phyloP scores from a whole-genome alignment of 768 basidiomycete species.

The Xerocomellus chrysenteron region DNA sequence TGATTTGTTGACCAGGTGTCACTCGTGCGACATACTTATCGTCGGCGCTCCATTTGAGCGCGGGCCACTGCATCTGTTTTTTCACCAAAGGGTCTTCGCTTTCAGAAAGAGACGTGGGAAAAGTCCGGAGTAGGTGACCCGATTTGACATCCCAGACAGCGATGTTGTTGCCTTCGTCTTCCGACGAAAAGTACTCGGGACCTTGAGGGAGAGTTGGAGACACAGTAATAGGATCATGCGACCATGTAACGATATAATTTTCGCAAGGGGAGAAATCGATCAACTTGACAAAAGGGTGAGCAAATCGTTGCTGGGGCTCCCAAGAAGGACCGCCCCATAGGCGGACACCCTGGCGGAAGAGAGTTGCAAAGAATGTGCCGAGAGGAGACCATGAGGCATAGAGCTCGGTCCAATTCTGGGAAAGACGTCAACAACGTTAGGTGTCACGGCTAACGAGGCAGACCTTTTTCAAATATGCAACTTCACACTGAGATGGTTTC shows the following conservation, averaged over 20 bases:
- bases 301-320: conserved; percentile 86
- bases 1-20: conserved; percentile 90
- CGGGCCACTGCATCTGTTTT: conserved; percentile 92
- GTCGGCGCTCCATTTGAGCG: conserved; percentile 95
- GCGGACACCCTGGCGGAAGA: conserved; percentile 93
- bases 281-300: conserved; percentile 91
- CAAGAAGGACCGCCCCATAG: conserved; percentile 94
- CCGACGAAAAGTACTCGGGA: conserved; percentile 82
- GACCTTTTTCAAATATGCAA: conserved; percentile 74
- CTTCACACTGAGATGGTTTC: conserved; percentile 81
- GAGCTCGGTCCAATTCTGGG: conserved; percentile 91
- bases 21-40: conserved; percentile 92
- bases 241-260: conserved; percentile 96
- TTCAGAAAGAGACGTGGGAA: conserved; percentile 63
- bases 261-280: conserved; percentile 98
- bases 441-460: conserved; percentile 25
- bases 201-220: conserved; percentile 80
- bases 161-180: conserved; percentile 95
- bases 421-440: conserved; percentile 11
- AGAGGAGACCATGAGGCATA: conserved; percentile 97
- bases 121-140: conserved; percentile 88
- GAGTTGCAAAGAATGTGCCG: conserved; percentile 91
- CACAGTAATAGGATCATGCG: conserved; percentile 87
- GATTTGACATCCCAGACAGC: conserved; percentile 99
- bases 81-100: conserved; percentile 57